Evolutionary conservation across 495 filamentous ascomycete genomes (phyloP), one percentile per base, ranked within the genome.

Genomic region (Tuber brumale): DNA sequence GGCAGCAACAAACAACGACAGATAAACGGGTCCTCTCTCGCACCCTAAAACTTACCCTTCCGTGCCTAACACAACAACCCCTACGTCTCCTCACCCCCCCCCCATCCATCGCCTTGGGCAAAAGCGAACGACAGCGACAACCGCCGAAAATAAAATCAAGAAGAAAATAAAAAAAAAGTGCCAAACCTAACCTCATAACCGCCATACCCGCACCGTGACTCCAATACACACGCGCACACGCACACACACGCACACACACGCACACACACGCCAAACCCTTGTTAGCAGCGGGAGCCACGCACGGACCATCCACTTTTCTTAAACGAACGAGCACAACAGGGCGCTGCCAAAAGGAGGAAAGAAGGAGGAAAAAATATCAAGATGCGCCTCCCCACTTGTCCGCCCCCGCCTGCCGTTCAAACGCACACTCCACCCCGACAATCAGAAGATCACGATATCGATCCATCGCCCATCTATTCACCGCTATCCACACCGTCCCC

Each of bases 401-500:
- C 70, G 57, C 76, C 70, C 66, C 76, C 76, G 42, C 78, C 45
- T 61, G 42, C 77, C 77, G 78, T 73, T 61, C 78, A 80, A 48
- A 80, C 78, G 10, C 78, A 80, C 57, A 80, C 78, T 21, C 78
- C 80, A 10, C 80, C 80, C 27, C 78, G 76, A 21, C 79, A 79
- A 72, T 76, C 77, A 27, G 79, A 80, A 16, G 77, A 78, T 41
- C 73, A 81, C 61, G 80, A 82, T 45, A 75, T 82, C 7, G 81
- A 82, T 19, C 81, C 81, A 35, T 82, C 81, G 23, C 81, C 81
- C 10, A 72, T 75, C 43, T 82, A 82, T 69, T 82, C 80, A 8
- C 81, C 81, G n/a, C 44, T 82, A 23, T 82, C 80, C 43, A 82
- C 74, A 39, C 81, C 81, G 23, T 76, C 77, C 31, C 81, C 81